A percentile compares a stretch with the other conserved stretches of the same genome.
phyloP scores from a whole-genome alignment of 495 filamentous ascomycete genomes.

The Penicillium diatomitis region DNA sequence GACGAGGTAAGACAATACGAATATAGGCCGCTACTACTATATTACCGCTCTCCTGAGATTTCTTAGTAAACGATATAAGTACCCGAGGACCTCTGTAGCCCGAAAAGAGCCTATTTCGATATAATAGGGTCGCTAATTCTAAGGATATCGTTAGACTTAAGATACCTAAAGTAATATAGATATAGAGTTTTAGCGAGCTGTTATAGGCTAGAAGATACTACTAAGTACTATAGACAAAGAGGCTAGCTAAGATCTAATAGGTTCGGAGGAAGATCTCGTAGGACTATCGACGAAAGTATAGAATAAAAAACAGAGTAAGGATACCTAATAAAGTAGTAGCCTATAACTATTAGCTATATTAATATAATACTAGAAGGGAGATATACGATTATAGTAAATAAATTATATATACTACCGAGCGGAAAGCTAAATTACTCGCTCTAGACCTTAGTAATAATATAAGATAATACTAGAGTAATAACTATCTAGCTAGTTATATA shows the following conservation, averaged over 20 bases:
- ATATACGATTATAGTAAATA: conserved; percentile 4
- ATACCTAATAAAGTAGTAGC: neutral
- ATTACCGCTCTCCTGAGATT: neutral
- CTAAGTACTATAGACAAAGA: conserved; percentile 15
- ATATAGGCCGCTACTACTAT: neutral
- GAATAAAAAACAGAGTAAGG: conserved; percentile 11
- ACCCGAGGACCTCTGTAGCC: neutral
- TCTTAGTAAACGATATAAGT: neutral
- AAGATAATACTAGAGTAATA: conserved; percentile 1
- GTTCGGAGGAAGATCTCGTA: conserved; percentile 19
- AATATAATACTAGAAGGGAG: neutral
- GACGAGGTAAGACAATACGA: neutral
- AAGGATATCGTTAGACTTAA: conserved; percentile 13
- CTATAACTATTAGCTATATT: neutral
- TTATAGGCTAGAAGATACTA: conserved; percentile 10
- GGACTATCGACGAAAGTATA: conserved; percentile 4
- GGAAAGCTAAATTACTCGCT: neutral
- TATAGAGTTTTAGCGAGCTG: conserved; percentile 11
- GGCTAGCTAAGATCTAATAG: conserved; percentile 12
- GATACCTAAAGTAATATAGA: conserved; percentile 16
- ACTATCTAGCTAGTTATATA: conserved; percentile 3
- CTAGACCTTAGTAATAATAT: conserved; percentile 1
- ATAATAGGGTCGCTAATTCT: conserved; percentile 12
- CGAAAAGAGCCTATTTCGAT: conserved; percentile 20
- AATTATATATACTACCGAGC: neutral